Evolutionary conservation across 306 rosid genomes (phyloP).

Genomic region (Acacia confusa): DNA sequence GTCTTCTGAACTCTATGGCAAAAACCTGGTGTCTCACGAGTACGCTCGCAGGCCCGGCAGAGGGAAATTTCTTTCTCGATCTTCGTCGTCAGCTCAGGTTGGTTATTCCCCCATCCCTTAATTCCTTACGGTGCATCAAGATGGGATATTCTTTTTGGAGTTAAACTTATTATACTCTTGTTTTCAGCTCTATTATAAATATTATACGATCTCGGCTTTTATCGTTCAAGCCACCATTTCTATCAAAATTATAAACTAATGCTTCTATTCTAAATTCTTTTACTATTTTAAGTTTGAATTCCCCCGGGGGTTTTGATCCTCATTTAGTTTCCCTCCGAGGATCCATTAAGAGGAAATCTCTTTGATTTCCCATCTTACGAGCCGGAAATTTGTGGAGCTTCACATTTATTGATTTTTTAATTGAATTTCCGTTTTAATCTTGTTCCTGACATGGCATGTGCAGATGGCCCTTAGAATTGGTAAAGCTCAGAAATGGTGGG

Average conservation of each 20-base stretch:
- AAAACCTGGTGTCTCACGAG: slow-evolving; percentile 32
- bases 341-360: not conserved
- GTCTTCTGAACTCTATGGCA: slow-evolving; percentile 44
- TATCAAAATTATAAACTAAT: not conserved
- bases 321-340: not conserved
- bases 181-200: too few species aligned
- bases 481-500: slow-evolving; percentile 93
- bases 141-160: not conserved
- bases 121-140: too few species aligned
- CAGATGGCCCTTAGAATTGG: slow-evolving; percentile 61
- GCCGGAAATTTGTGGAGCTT: not conserved
- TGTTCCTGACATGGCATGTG: slow-evolving; percentile 19
- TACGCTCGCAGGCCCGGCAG: slow-evolving; percentile 28
- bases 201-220: not conserved
- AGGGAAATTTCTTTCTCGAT: slow-evolving; percentile 26
- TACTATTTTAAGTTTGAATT: not conserved
- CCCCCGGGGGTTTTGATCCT: not conserved
- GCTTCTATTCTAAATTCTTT: not conserved
- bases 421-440: not conserved
- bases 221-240: not conserved
- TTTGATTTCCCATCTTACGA: not conserved
- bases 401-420: not conserved
- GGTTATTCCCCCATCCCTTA: not conserved
- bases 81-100: slow-evolving; percentile 56
- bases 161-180: not conserved